phyloP scores from a whole-genome alignment of 805 yeast species.

The Candida ipomoeae region DNA sequence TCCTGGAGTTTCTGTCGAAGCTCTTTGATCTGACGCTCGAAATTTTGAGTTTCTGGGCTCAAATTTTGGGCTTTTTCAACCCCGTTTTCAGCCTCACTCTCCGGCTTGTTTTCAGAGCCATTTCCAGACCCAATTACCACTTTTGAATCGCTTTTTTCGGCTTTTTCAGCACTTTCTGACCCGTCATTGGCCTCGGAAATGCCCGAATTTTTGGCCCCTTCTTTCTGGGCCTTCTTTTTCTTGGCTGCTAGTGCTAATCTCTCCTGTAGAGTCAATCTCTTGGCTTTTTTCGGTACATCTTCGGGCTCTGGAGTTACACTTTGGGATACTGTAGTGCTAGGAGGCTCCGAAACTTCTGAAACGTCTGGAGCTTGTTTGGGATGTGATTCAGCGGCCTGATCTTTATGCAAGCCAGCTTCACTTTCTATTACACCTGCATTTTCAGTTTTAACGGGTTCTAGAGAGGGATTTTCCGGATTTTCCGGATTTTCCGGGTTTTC shows the following conservation, averaged over 20 bases:
- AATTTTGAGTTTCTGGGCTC: background rate
- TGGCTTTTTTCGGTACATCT: slow-evolving; percentile 30
- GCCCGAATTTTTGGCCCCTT: background rate
- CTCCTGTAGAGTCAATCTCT: slow-evolving; percentile 76
- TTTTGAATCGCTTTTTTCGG: background rate
- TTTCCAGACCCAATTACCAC: background rate
- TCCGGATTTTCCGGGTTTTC: too few relatives aligned
- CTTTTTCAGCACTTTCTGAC: background rate
- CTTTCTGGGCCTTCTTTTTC: slow-evolving; percentile 23
- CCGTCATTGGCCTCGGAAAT: background rate
- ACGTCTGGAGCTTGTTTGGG: too few relatives aligned
- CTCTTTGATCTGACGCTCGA: background rate
- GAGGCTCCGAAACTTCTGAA: too few relatives aligned
- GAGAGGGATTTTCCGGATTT: too few relatives aligned
- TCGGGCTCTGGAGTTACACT: background rate
- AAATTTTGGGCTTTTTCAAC: background rate
- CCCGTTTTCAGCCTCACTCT: background rate
- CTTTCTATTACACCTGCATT: too few relatives aligned
- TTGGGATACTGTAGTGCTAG: too few relatives aligned
- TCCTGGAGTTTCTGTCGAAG: background rate
- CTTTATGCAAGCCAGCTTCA: too few relatives aligned
- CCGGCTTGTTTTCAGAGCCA: background rate
- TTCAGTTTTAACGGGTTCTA: too few relatives aligned
- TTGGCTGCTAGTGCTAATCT: slow-evolving; percentile 79
- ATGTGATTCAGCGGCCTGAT: too few relatives aligned